Evolutionary conservation across 345 rosid species (phyloP).

Genomic region (Stellera chamaejasme): DNA sequence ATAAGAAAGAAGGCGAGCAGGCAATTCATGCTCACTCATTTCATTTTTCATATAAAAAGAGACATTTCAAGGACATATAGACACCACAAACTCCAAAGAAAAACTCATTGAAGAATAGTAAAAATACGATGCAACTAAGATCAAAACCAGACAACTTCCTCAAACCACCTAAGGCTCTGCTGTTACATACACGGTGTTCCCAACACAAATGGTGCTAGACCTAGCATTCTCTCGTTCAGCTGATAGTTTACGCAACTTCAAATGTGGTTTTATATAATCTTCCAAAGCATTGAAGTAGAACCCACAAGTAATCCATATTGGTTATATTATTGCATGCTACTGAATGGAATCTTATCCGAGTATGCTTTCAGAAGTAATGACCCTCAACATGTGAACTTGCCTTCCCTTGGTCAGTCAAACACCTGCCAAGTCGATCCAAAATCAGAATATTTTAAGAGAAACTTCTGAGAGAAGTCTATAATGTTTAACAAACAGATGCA

Average conservation of each 20-base stretch:
- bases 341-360: not conserved
- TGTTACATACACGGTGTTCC: slow-evolving; percentile 16
- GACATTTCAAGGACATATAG: no score
- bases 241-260: slow-evolving; percentile 8
- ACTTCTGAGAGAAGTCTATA: no score
- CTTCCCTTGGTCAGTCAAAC: slow-evolving; percentile 18
- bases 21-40: no score
- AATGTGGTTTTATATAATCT: slow-evolving; percentile 13
- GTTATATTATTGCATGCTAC: not conserved
- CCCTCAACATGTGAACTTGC: slow-evolving; percentile 5
- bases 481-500: no score
- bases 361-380: slow-evolving; percentile 13
- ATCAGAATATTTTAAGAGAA: no score
- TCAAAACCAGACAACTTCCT: not conserved
- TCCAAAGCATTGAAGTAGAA: slow-evolving; percentile 11
- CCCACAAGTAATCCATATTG: slow-evolving; percentile 3
- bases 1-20: no score
- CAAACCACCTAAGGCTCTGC: slow-evolving; percentile 15
- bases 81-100: no score
- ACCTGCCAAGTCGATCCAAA: slow-evolving; percentile 22
- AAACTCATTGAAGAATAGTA: not conserved
- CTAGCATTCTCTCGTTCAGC: slow-evolving; percentile 10
- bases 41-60: no score
- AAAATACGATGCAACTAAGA: slow-evolving; percentile 2
- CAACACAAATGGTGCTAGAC: slow-evolving; percentile 8